phyloP scores from a whole-genome alignment of 1,284 basidiomycete species.

The Gymnopus androsaceus region DNA sequence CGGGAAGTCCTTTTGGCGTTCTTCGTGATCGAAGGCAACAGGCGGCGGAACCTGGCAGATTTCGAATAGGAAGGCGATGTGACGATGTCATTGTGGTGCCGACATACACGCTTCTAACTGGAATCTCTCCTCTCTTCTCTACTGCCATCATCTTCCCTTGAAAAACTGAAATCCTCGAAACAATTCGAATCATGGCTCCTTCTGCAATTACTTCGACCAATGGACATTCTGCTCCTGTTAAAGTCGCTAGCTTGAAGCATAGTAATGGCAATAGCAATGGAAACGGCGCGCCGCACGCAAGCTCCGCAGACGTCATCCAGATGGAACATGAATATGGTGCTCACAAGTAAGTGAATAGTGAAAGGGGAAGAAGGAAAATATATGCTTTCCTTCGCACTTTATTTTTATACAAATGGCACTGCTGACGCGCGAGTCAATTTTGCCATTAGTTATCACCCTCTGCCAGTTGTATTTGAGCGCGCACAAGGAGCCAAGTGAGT shows the following conservation, averaged over 20 bases:
- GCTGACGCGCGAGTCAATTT: slow-evolving; percentile 35
- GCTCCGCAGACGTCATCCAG: slow-evolving; percentile 71
- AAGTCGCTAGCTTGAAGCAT: neutral
- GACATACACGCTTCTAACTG: too few species aligned
- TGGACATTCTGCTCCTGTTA: neutral
- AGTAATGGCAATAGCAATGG: neutral
- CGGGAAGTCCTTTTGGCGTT: too few species aligned
- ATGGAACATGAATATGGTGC: slow-evolving; percentile 85
- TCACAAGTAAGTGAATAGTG: slow-evolving; percentile 74
- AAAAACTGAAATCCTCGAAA: neutral
- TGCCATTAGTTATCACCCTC: slow-evolving; percentile 87
- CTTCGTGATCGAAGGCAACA: too few species aligned
- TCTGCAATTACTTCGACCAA: neutral
- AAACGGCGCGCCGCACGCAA: slow-evolving; percentile 28
- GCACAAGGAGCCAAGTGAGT: slow-evolving; percentile 86
- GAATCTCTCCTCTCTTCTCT: neutral
- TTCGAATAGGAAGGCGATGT: too few species aligned
- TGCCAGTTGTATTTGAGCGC: slow-evolving; percentile 92
- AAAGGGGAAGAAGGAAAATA: slow-evolving; percentile 1
- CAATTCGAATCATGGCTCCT: slow-evolving; percentile 3
- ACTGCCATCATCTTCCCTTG: slow-evolving; percentile 15
- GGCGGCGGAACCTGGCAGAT: too few species aligned
- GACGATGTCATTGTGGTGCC: too few species aligned
- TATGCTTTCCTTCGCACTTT: slow-evolving; percentile 18
- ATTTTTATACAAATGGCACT: slow-evolving; percentile 26